These are phyloP conservation scores for Uncinocarpus reesii DNA, from an alignment of 2,329 filamentous ascomycete species.

Conservation along the genomic window DNA sequence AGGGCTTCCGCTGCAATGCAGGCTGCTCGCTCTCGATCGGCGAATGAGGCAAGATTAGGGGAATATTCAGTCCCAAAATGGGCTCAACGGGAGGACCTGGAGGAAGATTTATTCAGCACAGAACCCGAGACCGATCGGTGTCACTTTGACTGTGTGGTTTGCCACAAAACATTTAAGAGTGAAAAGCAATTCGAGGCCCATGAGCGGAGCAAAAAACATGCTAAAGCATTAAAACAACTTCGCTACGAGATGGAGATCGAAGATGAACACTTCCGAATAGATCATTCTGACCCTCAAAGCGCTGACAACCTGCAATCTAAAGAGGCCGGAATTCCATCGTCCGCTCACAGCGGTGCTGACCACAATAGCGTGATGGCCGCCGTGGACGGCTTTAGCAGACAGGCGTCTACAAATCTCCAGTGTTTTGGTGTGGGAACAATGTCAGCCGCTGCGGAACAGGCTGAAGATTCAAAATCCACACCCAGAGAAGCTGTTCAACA, in stretches of 20 bases:
- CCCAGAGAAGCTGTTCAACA: slow-evolving; percentile 35
- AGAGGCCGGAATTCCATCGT: neutral
- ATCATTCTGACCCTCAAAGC: slow-evolving; percentile 1
- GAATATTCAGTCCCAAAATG: slow-evolving; percentile 60
- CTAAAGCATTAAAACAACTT: slow-evolving; percentile 72
- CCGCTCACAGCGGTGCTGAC: neutral
- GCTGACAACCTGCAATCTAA: neutral
- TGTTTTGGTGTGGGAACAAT: no score
- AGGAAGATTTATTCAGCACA: slow-evolving; percentile 40
- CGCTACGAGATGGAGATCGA: slow-evolving; percentile 75
- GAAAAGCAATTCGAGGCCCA: slow-evolving; percentile 85
- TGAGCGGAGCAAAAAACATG: slow-evolving; percentile 92
- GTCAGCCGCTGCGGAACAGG: slow-evolving; percentile 19
- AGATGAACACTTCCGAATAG: slow-evolving; percentile 44
- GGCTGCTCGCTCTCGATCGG: slow-evolving; percentile 69
- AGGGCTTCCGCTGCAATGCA: slow-evolving; percentile 73
- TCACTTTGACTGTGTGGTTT: slow-evolving; percentile 53
- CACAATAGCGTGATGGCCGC: no score
- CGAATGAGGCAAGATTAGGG: slow-evolving; percentile 63
- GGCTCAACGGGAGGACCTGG: slow-evolving; percentile 52
- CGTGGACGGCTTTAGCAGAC: no score
- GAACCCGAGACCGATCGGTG: slow-evolving; percentile 43
- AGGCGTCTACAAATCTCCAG: no score
- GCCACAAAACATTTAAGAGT: slow-evolving; percentile 66
- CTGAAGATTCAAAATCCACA: slow-evolving; percentile 26